Evolutionary conservation across 176 grass and related monocot genomes (phyloP), one percentile per base, ranked within the genome.

Genomic region (Carex parvula): DNA sequence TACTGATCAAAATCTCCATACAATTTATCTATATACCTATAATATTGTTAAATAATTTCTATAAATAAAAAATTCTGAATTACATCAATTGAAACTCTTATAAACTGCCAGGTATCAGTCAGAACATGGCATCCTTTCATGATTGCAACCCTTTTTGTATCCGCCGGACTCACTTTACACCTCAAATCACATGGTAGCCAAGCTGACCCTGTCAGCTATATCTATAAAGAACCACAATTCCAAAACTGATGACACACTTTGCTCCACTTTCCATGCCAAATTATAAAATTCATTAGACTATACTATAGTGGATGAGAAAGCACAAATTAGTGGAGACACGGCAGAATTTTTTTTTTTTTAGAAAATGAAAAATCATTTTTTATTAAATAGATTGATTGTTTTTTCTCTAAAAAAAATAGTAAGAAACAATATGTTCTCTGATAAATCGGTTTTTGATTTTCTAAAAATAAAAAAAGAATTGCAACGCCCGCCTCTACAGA

Each of bases 171-270:
- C 77, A 46, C 87, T 91, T 94, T 89, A 86, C 87, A 89, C 83
- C 79, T 79, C 89, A 86, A 77, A 77, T 81, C 92, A 94, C 92
- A 90, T 91, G 92, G 87, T 59, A 86, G 30, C 89, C 64, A 79
- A 67, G 77, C 68, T 74, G 39, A 55, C 71, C 61, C 76, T 57
- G 88, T 90, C 83, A 80, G 56, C 88, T n/a, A 37, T 30, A 50
- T 60, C 41, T 78, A 42, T 83, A 50, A 32, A 83, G n/a, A 55
- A 72, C 77, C 69, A 69, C 46, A 66, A 41, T 26, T 32, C 87
- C 74, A 84, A 84, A 70, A 70, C 72, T 54, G 65, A 35, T 75
- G 35, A 80, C 89, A 88, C 87, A 85, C 53, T 79, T 63, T 16
- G 65, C 64, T 54, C 70, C 82, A 83, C 86, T 80, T 83, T 85